Base-by-base conservation (phyloP, 352 stramenopile genomes). In the Pythium grandisporangium region DNA sequence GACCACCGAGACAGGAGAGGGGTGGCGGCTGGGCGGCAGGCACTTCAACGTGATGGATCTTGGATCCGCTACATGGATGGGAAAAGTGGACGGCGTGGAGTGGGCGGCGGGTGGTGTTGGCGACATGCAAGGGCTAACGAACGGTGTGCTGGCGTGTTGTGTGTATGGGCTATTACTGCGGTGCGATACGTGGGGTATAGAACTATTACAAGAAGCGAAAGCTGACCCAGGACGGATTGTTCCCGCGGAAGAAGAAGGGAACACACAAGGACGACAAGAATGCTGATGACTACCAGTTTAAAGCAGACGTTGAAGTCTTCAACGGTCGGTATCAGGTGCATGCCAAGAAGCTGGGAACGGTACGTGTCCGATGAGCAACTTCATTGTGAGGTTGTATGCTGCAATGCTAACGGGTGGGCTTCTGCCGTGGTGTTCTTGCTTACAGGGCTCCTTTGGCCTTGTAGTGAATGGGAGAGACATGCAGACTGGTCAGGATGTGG, bases 401-500 rank as follows among this genome's bases (percentile, higher is more conserved):
- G n/a, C n/a, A n/a, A n/a, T n/a, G n/a, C n/a, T n/a, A n/a, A n/a
- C n/a, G n/a, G n/a, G n/a, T n/a, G n/a, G n/a, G n/a, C n/a, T n/a
- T n/a, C n/a, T n/a, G n/a, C n/a, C n/a, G n/a, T n/a, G n/a, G n/a
- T n/a, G n/a, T n/a, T n/a, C n/a, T n/a, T n/a, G n/a, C n/a, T n/a
- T 26, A 13, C 35, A 89, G 78, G 82, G 82, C 12, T 86, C 82
- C 5, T 95, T 93, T 47, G 82, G 82, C 17, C 70, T 88, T 49
- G 82, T 95, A 7, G 63, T 90, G 30, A 70, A 90, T 48, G 79
- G 69, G 7, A n/a, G 74, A 5, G 82, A 95, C 51, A 67, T 73
- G 7, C 42, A 78, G 46, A 95, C 75, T 1, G 63, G 85, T 3
- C 47, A 72, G 32, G 59, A 96, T n/a, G 94, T 99, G n/a, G 95